phyloP scores from a whole-genome alignment of 2,329 filamentous ascomycete species.

The Colletotrichum neosansevieriae region DNA sequence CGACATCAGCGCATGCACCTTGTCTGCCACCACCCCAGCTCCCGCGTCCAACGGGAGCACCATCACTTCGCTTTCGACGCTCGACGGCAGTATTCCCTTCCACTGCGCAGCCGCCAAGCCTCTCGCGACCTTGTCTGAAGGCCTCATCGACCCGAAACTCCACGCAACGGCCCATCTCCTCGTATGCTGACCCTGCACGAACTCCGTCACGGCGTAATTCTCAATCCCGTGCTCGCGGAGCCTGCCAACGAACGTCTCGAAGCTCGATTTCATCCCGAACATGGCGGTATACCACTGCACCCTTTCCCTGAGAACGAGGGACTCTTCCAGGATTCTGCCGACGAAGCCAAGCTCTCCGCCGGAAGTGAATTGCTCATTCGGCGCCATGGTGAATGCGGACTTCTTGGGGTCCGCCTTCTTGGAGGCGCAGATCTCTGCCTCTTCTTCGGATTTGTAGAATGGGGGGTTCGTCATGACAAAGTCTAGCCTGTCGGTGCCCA shows the following conservation, averaged over 20 bases:
- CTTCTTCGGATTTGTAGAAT: conserved; percentile 83
- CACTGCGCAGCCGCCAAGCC: conserved; percentile 55
- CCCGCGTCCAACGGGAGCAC: conserved; percentile 40
- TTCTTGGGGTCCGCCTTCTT: conserved; percentile 76
- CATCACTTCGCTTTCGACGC: conserved; percentile 53
- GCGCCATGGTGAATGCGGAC: conserved; percentile 81
- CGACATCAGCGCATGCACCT: conserved; percentile 60
- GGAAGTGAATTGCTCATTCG: conserved; percentile 85
- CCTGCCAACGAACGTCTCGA: conserved; percentile 71
- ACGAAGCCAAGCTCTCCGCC: conserved; percentile 86
- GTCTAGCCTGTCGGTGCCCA: conserved; percentile 68
- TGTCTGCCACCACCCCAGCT: conserved; percentile 51
- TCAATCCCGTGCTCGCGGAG: conserved; percentile 68
- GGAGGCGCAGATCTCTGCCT: conserved; percentile 74
- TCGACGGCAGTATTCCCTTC: conserved; percentile 58
- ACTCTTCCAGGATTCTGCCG: conserved; percentile 77
- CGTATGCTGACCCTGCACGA: conserved; percentile 83
- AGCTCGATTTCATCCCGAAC: conserved; percentile 83
- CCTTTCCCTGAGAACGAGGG: conserved; percentile 65
- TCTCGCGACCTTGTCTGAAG: conserved; percentile 61
- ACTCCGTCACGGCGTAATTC: conserved; percentile 87
- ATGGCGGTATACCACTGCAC: conserved; percentile 93
- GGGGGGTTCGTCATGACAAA: conserved; percentile 97
- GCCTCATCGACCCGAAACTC: conserved; percentile 80
- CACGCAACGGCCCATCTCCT: conserved; percentile 89